Percentiles rank a stretch among this genome's conserved stretches.
phyloP scores from a whole-genome alignment of 2,329 filamentous ascomycete genomes.

The Hirsutella thompsonii region DNA sequence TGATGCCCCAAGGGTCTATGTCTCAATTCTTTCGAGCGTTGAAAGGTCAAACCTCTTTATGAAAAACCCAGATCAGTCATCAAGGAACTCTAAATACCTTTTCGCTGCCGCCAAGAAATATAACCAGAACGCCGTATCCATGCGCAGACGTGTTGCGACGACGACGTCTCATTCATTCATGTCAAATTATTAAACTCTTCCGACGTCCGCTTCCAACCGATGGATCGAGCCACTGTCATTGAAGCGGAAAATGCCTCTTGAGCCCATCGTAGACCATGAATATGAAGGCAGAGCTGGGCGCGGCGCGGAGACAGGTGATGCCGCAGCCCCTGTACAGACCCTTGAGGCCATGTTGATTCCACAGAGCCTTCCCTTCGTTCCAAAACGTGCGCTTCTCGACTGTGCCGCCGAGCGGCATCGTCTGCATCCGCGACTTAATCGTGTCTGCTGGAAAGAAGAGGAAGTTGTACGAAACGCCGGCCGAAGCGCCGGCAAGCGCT shows the following conservation, averaged over 20 bases:
- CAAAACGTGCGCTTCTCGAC: conserved; percentile 53
- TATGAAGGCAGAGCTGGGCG: conserved; percentile 94
- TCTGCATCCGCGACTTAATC: conserved; percentile 96
- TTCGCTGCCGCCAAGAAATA: too few relatives aligned
- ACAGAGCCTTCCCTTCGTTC: conserved; percentile 60
- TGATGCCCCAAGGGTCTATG: too few relatives aligned
- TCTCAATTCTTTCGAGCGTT: too few relatives aligned
- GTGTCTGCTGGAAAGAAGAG: conserved; percentile 96
- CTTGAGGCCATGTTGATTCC: conserved; percentile 66
- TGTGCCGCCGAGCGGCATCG: conserved; percentile 51
- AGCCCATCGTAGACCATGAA: conserved; percentile 90
- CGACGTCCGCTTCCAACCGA: too few relatives aligned
- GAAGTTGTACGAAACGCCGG: conserved; percentile 93
- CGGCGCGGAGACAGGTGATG: conserved; percentile 77
- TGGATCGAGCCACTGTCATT: too few relatives aligned
- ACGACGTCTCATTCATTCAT: too few relatives aligned
- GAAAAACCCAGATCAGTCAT: too few relatives aligned
- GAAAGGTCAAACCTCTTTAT: too few relatives aligned
- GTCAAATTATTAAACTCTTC: too few relatives aligned
- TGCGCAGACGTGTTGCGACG: too few relatives aligned
- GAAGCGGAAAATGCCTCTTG: conserved; percentile 51
- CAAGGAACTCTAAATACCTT: too few relatives aligned
- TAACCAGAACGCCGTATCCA: too few relatives aligned
- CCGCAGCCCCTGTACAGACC: conserved; percentile 91
- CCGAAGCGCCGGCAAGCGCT: conserved; percentile 72